phyloP scores from a whole-genome alignment of 225 moss, liverwort and hornwort genomes.

The Marchantia polymorpha region DNA sequence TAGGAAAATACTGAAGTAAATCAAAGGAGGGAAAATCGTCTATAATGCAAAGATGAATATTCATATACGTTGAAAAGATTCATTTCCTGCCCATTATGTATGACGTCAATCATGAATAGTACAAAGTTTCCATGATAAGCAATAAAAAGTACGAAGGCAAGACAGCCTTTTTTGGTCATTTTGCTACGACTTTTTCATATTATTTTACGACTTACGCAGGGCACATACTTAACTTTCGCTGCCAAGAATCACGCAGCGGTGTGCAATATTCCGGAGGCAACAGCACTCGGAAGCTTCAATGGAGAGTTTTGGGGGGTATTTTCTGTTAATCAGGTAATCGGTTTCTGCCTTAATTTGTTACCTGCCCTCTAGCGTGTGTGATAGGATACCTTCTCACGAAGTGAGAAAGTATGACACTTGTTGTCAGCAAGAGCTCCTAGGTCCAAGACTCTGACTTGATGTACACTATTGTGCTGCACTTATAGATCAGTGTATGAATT shows the following conservation, averaged over 20 bases:
- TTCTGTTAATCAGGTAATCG: conserved; percentile 60
- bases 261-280: conserved; percentile 65
- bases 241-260: conserved; percentile 77
- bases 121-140: too few relatives aligned
- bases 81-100: too few relatives aligned
- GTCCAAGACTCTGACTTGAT: not conserved
- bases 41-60: too few relatives aligned
- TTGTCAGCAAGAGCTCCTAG: too few relatives aligned
- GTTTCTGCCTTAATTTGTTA: not conserved
- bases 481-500: too few relatives aligned
- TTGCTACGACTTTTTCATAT: not conserved
- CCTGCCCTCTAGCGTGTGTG: too few relatives aligned
- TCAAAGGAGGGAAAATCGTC: too few relatives aligned
- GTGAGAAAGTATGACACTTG: too few relatives aligned
- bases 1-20: not conserved
- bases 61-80: too few relatives aligned
- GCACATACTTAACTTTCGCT: conserved; percentile 82
- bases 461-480: not conserved
- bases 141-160: too few relatives aligned
- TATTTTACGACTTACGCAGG: conserved; percentile 38
- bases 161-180: not conserved
- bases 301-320: conserved; percentile 78
- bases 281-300: conserved; percentile 78
- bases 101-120: too few relatives aligned
- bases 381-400: too few relatives aligned